A percentile compares a stretch with the other conserved stretches of the same genome.
Conservation (phyloP, 1,139 yeast genomes). For the Kodamaea derodonti region DNA sequence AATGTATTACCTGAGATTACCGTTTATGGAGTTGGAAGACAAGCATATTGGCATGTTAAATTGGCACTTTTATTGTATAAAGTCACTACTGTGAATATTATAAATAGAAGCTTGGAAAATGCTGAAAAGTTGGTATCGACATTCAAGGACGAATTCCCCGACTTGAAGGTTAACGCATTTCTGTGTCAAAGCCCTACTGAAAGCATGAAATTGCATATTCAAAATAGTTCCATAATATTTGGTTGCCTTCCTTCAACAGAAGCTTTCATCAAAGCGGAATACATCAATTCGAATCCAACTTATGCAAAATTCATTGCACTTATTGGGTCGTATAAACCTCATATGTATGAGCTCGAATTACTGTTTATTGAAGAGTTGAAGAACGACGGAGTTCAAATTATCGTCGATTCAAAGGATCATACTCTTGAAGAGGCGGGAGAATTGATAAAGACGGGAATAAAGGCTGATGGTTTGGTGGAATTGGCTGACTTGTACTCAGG, state of each 20-base stretch:
- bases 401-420: constrained; percentile 61
- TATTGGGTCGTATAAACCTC: constrained; percentile 68
- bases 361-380: constrained; percentile 32
- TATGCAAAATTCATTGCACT: constrained; percentile 47
- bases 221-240: constrained; percentile 41
- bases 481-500: constrained; percentile 22
- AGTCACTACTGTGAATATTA: constrained; percentile 38
- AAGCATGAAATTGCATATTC: neutral
- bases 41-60: constrained; percentile 62
- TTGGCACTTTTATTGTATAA: constrained; percentile 38
- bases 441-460: constrained; percentile 42
- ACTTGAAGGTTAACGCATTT: constrained; percentile 18
- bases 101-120: constrained; percentile 44
- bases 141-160: constrained; percentile 24
- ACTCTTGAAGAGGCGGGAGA: constrained; percentile 65
- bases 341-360: constrained; percentile 61
- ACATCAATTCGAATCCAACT: constrained; percentile 27
- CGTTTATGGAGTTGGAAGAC: constrained; percentile 65
- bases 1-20: constrained; percentile 24
- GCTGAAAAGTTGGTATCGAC: constrained; percentile 28
- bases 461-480: constrained; percentile 37
- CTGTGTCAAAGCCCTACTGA: constrained; percentile 15
- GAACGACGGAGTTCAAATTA: constrained; percentile 26
- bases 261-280: constrained; percentile 38
- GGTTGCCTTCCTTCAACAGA: constrained; percentile 58